Base-by-base conservation (phyloP, 768 basidiomycete species). In the Lactifluus subvellereus region DNA sequence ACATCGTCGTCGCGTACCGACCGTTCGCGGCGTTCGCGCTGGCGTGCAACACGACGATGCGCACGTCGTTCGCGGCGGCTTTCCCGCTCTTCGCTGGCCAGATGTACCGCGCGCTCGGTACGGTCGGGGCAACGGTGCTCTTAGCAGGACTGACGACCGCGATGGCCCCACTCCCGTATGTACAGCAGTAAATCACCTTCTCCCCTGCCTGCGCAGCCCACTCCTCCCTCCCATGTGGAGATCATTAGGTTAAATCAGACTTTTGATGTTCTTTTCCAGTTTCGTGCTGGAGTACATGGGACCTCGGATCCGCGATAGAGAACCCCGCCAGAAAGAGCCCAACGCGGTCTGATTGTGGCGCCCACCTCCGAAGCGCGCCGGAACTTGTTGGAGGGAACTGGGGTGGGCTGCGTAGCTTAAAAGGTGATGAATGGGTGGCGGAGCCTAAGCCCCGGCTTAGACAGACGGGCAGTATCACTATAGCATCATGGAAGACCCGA, bases 1-100 rank as follows among this genome's bases (percentile, higher is more conserved):
- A 79, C 69, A 75, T 82, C 54, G 82, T 82, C 20, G 76, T 77
- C 20, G 78, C 80, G 11, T 81, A 80, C 67, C 76, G 80, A 13
- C 79, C 80, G 2, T 74, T 80, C 42, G 80, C 82, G 0, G 80
- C 83, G 2, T 84, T 82, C 48, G 87, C 89, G 0, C 79, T 87
- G 69, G 83, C 88, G 0, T 81, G 85, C 74, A 94, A 94, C 70
- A 73, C 71, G 4, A 77, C 78, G 56, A 68, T 79, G 71, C 70
- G 81, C 10, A 73, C 72, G 10, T 62, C 72, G 0, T 78, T 80
- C 58, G 78, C 77, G 0, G 74, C 72, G 4, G 75, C 69, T 2
- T 79, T 79, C 67, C 79, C 78, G 2, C 66, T 80, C 37, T 77
- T 75, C 56, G 74, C 76, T 18, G 60, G 66, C 14, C 72, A 73